Evolutionary conservation across 805 yeast genomes (phyloP), one percentile per base, ranked within the genome.

Genomic region (Spathaspora girioi): DNA sequence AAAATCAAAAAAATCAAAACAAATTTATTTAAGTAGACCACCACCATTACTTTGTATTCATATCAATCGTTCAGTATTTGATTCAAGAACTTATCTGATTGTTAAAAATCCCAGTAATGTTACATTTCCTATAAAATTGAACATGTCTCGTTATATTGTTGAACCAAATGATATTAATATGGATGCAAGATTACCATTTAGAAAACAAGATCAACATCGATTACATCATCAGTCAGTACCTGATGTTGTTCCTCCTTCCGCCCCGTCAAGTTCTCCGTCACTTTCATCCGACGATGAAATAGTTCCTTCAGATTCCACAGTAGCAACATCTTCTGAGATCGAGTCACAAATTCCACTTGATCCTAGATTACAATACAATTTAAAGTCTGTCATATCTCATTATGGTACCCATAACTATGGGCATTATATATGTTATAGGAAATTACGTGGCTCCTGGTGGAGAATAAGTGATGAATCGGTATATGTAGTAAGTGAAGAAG

Each of bases 351-450:
- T 31, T 4, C 38, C 35, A 23, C 12, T 46, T 3, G 63, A 69
- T 52, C 78, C 82, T 2, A 74, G 77, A 2, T 65, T 86, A 43
- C 71, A 77, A 2, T 93, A 93, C 66, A 77, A 83, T 40, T 76
- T 93, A 54, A 88, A 88, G 62, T 89, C 97, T 0, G 94, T 89
- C 1, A 88, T 93, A 44, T 84, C 93, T 1, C 99, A 93, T 67
- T 92, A 86, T 65, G 99, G 99, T 46, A 87, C 97, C 0, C 97
- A 94, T 60, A 91, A 93, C 60, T 94, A 90, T 65, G 99, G 99
- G n/a, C 99, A 93, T 67, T 93, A 93, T 64, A 88, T 93, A 54
- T 90, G 96, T 42, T 93, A 81, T 70, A 82, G 97, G 62, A 86
- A 83, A 61, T 79, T 73, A 52, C 80, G 96, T 57, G 94, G 92